Evolutionary conservation across 2,329 filamentous ascomycete species (phyloP), one percentile per base, ranked within the genome.

Genomic region (Penicillium sp.): DNA sequence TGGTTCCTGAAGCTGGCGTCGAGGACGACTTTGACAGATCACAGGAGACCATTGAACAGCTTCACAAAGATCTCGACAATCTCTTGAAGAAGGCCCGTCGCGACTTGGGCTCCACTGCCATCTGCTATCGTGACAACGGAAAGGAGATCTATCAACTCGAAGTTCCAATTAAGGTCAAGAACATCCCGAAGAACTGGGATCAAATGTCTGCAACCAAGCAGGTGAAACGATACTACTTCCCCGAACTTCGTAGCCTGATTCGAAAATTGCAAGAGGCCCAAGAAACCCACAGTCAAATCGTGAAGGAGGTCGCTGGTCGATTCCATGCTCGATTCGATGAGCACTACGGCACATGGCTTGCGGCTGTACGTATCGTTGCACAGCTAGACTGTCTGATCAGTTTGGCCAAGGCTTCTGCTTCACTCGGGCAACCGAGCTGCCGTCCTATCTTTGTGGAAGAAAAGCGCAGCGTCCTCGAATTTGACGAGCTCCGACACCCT

Each of bases 111-210:
- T 89, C 85, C 49, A 86, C 79, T 55, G 78, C 79, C 0, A 78
- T 91, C 52, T 83, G 83, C 63, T 93, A 84, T 59, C 83, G 83
- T 27, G 88, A 97, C 63, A 86, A 94, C 6, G 93, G 93, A 52
- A 98, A 98, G 66, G 93, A 98, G 63, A 88, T 98, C 45, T 97
- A 95, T 70, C 91, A 98, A 69, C 77, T 98, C 9, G 93, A 98
- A 66, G 85, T 88, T 0, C 91, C 93, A 0, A 74, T 80, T 61
- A 95, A 93, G 68, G 75, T 88, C 62, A 95, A 94, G 68, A 83
- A 71, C 49, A 73, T 98, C 2, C 93, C 93, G 0, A 86, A 86
- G 56, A 81, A 76, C 59, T 98, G 93, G 90, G 84, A 90, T 54
- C 91, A 97, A 64, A 96, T 97, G 90, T 97, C 93, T 4, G 86